Evolutionary conservation across 2,329 filamentous ascomycete genomes (phyloP).

Genomic region (Capronia americana): DNA sequence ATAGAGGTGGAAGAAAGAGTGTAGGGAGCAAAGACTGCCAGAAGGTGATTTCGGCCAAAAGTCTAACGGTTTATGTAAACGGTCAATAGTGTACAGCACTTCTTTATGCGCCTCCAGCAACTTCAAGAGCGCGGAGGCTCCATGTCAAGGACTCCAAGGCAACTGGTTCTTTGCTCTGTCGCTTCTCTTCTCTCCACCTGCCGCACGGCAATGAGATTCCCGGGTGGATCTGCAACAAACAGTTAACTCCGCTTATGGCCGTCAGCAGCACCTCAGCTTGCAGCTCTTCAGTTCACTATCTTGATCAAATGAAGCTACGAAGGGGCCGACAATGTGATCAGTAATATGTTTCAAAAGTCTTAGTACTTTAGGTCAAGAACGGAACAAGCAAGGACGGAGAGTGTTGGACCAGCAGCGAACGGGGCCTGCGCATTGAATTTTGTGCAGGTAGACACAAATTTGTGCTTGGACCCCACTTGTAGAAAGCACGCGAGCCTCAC

Average conservation of each 20-base stretch:
- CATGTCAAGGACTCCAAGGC: not conserved
- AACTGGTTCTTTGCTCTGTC: not conserved
- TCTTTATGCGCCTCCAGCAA: not conserved
- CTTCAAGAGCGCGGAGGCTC: not conserved
- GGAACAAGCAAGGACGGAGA: not conserved
- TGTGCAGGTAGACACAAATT: conserved; percentile 15
- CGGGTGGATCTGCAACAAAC: conserved; percentile 1
- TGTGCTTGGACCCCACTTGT: not conserved
- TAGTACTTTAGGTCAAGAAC: not conserved
- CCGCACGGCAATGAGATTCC: conserved; percentile 6
- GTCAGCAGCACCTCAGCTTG: not conserved
- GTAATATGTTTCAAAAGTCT: not conserved
- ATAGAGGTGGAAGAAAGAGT: not conserved
- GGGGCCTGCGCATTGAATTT: not conserved
- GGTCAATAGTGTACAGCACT: not conserved
- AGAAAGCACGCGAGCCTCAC: not conserved
- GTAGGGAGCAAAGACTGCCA: not conserved
- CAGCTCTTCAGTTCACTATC: not conserved
- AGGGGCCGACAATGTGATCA: not conserved
- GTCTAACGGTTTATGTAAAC: not conserved
- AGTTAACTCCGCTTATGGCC: not conserved
- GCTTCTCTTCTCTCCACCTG: conserved; percentile 6
- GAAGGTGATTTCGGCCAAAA: not conserved
- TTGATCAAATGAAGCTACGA: not conserved
- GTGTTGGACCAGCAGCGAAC: not conserved